phyloP scores from a whole-genome alignment of 1,284 basidiomycete species.

The Apiotrichum gamsii region DNA sequence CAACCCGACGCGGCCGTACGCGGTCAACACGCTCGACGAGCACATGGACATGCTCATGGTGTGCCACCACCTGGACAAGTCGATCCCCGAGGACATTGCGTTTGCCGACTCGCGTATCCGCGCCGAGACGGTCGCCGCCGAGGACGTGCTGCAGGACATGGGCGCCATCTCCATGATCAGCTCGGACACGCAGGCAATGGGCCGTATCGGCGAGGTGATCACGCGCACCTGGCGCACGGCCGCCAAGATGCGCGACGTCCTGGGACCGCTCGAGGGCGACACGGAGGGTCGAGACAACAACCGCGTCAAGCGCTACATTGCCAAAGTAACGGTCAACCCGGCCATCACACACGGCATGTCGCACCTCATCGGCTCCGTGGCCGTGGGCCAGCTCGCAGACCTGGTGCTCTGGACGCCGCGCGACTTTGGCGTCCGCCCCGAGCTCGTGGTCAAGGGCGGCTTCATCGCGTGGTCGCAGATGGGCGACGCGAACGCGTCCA shows the following conservation, averaged over 20 bases:
- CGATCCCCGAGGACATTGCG: constrained; percentile 86
- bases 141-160: constrained; percentile 89
- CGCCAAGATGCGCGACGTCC: constrained; percentile 79
- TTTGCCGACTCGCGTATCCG: constrained; percentile 98
- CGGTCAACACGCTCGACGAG: constrained; percentile 89
- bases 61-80: constrained; percentile 81
- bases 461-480: constrained; percentile 88
- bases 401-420: constrained; percentile 90
- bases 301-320: constrained; percentile 94
- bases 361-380: constrained; percentile 78
- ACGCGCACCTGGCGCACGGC: constrained; percentile 94
- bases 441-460: constrained; percentile 90
- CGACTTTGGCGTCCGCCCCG: constrained; percentile 85
- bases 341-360: constrained; percentile 92
- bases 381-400: constrained; percentile 79
- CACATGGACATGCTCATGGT: constrained; percentile 97
- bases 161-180: constrained; percentile 96
- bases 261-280: constrained; percentile 72
- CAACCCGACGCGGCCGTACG: constrained; percentile 91
- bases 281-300: constrained; percentile 66
- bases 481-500: constrained; percentile 89
- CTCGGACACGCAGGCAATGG: constrained; percentile 96
- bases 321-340: constrained; percentile 98
- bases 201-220: constrained; percentile 90
- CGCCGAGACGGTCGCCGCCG: constrained; percentile 93